A percentile compares a stretch with the other conserved stretches of the same genome.
Conservation (phyloP, 371 early-diverging fungal genomes). For the Mortierella sp. region DNA sequence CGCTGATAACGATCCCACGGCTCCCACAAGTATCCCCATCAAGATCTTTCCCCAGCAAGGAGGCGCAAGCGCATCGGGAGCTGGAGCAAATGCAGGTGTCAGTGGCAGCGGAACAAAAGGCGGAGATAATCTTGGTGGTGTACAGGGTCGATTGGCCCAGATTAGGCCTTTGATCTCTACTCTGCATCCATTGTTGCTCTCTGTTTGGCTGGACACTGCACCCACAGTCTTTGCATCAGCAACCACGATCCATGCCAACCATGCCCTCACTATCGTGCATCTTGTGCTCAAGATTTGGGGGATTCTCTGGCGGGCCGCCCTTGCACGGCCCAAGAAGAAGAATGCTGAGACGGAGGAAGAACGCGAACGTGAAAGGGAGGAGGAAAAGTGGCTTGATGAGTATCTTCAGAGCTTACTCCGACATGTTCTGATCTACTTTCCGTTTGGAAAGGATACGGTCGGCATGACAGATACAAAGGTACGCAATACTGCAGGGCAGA, state of each 20-base stretch:
- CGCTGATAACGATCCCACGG: slow-evolving; percentile 1
- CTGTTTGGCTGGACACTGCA: slow-evolving; percentile 80
- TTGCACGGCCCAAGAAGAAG: slow-evolving; percentile 46
- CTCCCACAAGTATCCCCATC: slow-evolving; percentile 22
- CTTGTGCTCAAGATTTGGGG: slow-evolving; percentile 68
- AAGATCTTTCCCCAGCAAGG: slow-evolving; percentile 45
- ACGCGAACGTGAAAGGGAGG: slow-evolving; percentile 22
- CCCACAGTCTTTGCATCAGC: slow-evolving; percentile 67
- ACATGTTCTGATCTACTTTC: slow-evolving; percentile 77
- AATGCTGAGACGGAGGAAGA: slow-evolving; percentile 24
- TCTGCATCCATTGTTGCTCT: slow-evolving; percentile 73
- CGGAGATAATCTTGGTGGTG: slow-evolving; percentile 35
- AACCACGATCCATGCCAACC: slow-evolving; percentile 49
- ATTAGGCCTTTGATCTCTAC: slow-evolving; percentile 62
- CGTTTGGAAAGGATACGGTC: slow-evolving; percentile 71
- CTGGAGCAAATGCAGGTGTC: slow-evolving; percentile 21
- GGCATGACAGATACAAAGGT: slow-evolving; percentile 65
- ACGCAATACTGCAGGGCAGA: slow-evolving; percentile 1
- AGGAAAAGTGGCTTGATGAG: slow-evolving; percentile 57
- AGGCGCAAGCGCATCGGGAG: slow-evolving; percentile 40
- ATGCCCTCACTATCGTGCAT: slow-evolving; percentile 61
- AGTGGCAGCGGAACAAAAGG: slow-evolving; percentile 20
- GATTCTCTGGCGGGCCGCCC: slow-evolving; percentile 73
- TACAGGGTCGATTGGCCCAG: slow-evolving; percentile 29
- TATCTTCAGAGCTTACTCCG: slow-evolving; percentile 68